A percentile compares a stretch with the other conserved stretches of the same genome.
phyloP scores from a whole-genome alignment of 805 yeast genomes.

The Lachancea mirantina region DNA sequence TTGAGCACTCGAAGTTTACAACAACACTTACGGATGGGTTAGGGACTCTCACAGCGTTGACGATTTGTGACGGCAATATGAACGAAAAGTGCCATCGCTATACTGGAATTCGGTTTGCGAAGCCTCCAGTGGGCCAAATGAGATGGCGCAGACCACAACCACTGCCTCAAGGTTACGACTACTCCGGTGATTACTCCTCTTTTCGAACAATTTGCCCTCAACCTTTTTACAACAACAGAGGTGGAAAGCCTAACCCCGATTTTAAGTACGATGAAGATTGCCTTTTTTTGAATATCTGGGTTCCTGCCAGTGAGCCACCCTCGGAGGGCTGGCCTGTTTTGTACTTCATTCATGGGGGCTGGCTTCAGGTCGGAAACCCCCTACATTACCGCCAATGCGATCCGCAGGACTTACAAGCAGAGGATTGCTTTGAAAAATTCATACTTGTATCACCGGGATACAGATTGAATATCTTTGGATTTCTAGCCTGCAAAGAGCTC shows the following conservation, averaged over 20 bases:
- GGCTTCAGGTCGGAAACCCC: slow-evolving; percentile 33
- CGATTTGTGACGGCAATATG: slow-evolving; percentile 12
- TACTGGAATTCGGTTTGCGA: slow-evolving; percentile 32
- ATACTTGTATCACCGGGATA: slow-evolving; percentile 35
- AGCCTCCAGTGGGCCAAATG: slow-evolving; percentile 27
- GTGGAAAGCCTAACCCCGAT: slow-evolving; percentile 24
- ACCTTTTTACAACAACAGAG: slow-evolving; percentile 14
- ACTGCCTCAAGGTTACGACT: slow-evolving; percentile 32
- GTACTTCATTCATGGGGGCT: slow-evolving; percentile 40
- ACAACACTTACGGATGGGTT: slow-evolving; percentile 17
- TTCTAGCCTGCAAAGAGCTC: slow-evolving; percentile 34
- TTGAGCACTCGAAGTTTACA: slow-evolving; percentile 15
- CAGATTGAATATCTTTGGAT: slow-evolving; percentile 36
- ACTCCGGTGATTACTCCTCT: slow-evolving; percentile 34
- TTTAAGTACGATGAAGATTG: slow-evolving; percentile 31
- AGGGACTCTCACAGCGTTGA: slow-evolving; percentile 29
- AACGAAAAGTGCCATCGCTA: slow-evolving; percentile 19
- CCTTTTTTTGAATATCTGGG: slow-evolving; percentile 33
- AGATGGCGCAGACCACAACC: slow-evolving; percentile 32
- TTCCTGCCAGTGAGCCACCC: slow-evolving; percentile 33
- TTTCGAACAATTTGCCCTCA: slow-evolving; percentile 35
- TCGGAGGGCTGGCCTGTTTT: slow-evolving; percentile 38
- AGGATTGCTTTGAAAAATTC: slow-evolving; percentile 26
- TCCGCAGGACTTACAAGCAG: slow-evolving; percentile 24
- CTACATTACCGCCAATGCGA: slow-evolving; percentile 20